Evolutionary conservation across 345 rosid genomes (phyloP).

Genomic region (Arabis hirsuta): DNA sequence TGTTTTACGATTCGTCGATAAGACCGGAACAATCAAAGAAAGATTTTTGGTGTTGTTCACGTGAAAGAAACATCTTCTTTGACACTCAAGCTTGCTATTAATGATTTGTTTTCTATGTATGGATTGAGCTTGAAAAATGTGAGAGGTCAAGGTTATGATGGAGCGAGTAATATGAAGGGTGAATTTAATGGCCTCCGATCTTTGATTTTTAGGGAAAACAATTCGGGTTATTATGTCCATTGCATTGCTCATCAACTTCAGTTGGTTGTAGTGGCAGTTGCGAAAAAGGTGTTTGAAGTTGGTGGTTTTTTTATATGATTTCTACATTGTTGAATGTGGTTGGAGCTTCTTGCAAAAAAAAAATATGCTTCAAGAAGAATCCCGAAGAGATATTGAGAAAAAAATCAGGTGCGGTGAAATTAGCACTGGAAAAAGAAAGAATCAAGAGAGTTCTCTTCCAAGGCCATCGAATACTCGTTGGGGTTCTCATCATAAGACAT

Average conservation of each 20-base stretch:
- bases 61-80: too few relatives aligned
- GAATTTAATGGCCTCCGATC: too few relatives aligned
- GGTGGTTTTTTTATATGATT: neutral
- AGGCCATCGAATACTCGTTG: neutral
- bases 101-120: too few relatives aligned
- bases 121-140: too few relatives aligned
- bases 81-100: too few relatives aligned
- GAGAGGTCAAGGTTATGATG: too few relatives aligned
- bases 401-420: neutral
- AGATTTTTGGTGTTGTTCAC: neutral
- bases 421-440: too few relatives aligned
- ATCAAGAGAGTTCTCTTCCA: neutral
- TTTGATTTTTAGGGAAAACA: too few relatives aligned
- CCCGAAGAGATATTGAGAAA: neutral
- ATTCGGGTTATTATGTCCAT: neutral
- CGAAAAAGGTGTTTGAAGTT: too few relatives aligned
- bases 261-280: neutral
- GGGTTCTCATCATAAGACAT: neutral
- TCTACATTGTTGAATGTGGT: neutral
- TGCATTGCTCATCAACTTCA: too few relatives aligned
- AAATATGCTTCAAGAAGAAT: neutral
- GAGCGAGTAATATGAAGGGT: too few relatives aligned
- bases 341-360: neutral
- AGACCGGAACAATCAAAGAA: neutral
- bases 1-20: neutral